Conservation (phyloP, 75 land plant genomes). For the Gnetum montanum region DNA sequence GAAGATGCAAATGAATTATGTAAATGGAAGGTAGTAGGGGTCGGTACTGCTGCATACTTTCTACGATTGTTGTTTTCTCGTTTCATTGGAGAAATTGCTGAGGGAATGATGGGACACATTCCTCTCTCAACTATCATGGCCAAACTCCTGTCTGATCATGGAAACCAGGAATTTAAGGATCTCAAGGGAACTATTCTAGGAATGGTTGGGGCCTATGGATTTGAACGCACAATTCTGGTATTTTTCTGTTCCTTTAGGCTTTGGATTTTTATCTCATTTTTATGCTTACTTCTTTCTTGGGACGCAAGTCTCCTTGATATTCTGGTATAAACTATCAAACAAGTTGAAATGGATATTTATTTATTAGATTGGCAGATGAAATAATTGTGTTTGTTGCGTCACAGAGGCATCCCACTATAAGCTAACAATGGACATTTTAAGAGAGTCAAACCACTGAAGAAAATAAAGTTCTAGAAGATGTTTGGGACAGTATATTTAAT, state of each 20-base stretch:
- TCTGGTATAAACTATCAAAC: background rate
- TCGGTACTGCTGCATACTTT: constrained; percentile 23
- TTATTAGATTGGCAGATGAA: background rate
- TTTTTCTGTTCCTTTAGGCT: background rate
- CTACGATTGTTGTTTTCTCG: constrained; percentile 55
- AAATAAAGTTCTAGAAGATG: too few relatives aligned
- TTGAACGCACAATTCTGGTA: constrained; percentile 93
- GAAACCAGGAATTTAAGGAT: constrained; percentile 86
- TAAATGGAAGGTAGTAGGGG: constrained; percentile 30
- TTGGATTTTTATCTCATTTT: background rate
- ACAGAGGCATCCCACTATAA: too few relatives aligned
- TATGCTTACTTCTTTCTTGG: background rate
- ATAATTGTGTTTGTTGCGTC: background rate
- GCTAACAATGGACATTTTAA: too few relatives aligned
- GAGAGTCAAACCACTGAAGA: too few relatives aligned
- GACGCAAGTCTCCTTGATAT: background rate
- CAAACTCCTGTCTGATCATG: constrained; percentile 82
- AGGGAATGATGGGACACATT: constrained; percentile 90
- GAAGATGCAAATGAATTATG: constrained; percentile 1
- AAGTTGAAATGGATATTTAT: background rate
- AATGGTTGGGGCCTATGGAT: constrained; percentile 92
- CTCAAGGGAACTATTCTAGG: constrained; percentile 82
- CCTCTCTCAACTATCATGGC: constrained; percentile 70
- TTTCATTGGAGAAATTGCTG: constrained; percentile 78
- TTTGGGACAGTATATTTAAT: too few relatives aligned